These are phyloP conservation scores for Dioscorea dumetorum DNA, from an alignment of 106 monocot genomes.

Conservation along the genomic window DNA sequence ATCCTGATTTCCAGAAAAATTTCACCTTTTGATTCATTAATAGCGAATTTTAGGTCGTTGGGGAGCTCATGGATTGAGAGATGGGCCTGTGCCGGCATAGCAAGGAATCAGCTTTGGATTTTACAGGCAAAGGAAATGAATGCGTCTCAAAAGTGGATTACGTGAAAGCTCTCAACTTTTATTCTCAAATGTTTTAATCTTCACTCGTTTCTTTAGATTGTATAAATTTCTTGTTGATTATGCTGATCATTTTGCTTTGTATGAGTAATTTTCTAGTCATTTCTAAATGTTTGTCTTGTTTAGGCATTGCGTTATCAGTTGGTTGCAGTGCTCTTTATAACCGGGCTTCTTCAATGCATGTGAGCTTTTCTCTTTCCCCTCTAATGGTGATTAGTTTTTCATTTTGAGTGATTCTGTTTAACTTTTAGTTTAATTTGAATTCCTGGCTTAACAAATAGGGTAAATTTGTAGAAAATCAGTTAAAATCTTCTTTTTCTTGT, in stretches of 20 bases:
- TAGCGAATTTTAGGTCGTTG: constrained; percentile 39
- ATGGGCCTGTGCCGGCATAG: constrained; percentile 68
- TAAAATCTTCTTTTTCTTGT: too few species aligned
- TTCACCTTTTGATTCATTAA: neutral
- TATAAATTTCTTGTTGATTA: neutral
- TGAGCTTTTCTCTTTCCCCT: constrained; percentile 15
- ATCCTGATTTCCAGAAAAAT: neutral
- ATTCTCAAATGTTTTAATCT: too few species aligned
- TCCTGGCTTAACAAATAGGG: too few species aligned
- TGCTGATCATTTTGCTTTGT: neutral
- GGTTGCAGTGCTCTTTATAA: constrained; percentile 49
- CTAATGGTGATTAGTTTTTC: too few species aligned
- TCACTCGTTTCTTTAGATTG: too few species aligned
- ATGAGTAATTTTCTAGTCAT: neutral
- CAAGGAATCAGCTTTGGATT: constrained; percentile 39
- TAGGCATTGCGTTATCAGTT: constrained; percentile 63
- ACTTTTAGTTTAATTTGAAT: too few species aligned
- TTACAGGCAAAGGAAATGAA: constrained; percentile 61
- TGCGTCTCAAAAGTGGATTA: constrained; percentile 52
- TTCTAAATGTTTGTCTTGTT: neutral
- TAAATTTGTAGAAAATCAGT: too few species aligned
- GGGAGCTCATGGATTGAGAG: constrained; percentile 54
- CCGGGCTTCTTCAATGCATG: constrained; percentile 72
- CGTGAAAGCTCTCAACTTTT: constrained; percentile 31
- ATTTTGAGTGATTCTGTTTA: too few species aligned